Evolutionary conservation across 371 early-diverging fungal genomes (phyloP).

Genomic region (Blyttiomyces sp.): DNA sequence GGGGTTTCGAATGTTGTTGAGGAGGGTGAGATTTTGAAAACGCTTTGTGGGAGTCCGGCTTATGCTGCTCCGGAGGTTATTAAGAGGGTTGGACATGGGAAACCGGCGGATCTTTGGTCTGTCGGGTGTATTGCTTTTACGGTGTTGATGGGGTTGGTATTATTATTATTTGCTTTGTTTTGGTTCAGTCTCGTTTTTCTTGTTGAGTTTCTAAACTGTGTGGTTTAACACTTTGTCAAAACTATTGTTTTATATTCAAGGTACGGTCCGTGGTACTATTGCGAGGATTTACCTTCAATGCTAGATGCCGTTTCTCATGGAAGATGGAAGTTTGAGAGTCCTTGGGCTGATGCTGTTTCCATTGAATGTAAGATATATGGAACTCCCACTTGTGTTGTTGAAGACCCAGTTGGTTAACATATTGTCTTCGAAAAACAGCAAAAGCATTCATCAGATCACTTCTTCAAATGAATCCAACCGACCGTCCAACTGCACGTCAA

Average conservation of each 20-base stretch:
- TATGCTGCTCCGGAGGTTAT: constrained; percentile 39
- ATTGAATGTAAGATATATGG: constrained; percentile 15
- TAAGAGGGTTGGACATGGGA: constrained; percentile 29
- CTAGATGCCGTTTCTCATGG: constrained; percentile 29
- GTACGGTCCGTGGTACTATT: constrained; percentile 50
- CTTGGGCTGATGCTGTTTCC: constrained; percentile 33
- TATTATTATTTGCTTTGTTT: too few species aligned
- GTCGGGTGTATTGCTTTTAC: constrained; percentile 56
- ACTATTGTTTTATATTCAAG: too few species aligned
- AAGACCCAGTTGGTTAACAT: not conserved
- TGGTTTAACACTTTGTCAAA: too few species aligned
- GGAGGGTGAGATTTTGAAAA: constrained; percentile 28
- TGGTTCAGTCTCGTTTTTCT: too few species aligned
- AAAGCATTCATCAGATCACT: constrained; percentile 33
- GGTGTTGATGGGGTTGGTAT: constrained; percentile 36
- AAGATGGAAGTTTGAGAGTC: constrained; percentile 31
- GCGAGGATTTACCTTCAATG: constrained; percentile 30
- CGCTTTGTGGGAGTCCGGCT: constrained; percentile 70
- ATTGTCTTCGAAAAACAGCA: constrained; percentile 15
- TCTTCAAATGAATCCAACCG: constrained; percentile 25
- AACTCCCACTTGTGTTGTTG: too few species aligned
- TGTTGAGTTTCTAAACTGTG: too few species aligned
- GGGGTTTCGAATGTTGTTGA: constrained; percentile 41
- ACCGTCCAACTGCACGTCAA: constrained; percentile 31
- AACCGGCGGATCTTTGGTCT: constrained; percentile 58